phyloP scores from a whole-genome alignment of 768 basidiomycete genomes.

The Psilocybe cyanescens region DNA sequence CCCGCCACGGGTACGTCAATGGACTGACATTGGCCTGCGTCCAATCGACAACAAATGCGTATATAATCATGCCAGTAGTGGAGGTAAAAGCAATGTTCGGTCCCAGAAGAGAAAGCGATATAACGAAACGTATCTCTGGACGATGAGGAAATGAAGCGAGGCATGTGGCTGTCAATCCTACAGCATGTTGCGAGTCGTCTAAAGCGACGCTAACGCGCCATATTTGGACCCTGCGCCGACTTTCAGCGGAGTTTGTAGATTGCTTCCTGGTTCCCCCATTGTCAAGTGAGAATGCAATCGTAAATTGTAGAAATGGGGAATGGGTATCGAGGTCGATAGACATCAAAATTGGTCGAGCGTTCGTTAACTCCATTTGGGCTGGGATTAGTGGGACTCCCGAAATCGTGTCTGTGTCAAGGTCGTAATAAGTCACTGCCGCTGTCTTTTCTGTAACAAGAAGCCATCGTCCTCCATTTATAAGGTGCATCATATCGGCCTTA shows the following conservation, averaged over 20 bases:
- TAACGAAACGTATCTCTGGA: neutral
- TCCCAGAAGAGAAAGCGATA: neutral
- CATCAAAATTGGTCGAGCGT: too few relatives aligned
- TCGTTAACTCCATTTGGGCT: neutral
- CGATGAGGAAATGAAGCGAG: neutral
- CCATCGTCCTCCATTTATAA: slow-evolving; percentile 8
- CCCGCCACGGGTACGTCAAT: neutral
- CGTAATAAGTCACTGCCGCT: slow-evolving; percentile 6
- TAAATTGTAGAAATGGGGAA: too few relatives aligned
- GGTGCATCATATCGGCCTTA: neutral
- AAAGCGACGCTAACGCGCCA: neutral
- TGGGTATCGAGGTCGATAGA: too few relatives aligned
- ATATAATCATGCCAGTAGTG: neutral
- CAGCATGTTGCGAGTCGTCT: neutral
- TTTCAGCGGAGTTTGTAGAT: neutral
- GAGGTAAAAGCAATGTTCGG: neutral
- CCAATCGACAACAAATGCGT: slow-evolving; percentile 1
- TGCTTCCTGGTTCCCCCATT: too few relatives aligned
- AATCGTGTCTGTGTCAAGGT: neutral
- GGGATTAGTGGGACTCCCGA: neutral
- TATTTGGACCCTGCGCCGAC: neutral
- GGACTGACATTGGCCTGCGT: neutral
- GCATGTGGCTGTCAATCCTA: neutral
- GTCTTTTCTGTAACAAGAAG: neutral
- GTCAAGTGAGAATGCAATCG: too few relatives aligned